These are phyloP conservation scores for Nadsonia starkeyi-henricii DNA, from an alignment of 1,139 yeast genomes.

Conservation along the genomic window DNA sequence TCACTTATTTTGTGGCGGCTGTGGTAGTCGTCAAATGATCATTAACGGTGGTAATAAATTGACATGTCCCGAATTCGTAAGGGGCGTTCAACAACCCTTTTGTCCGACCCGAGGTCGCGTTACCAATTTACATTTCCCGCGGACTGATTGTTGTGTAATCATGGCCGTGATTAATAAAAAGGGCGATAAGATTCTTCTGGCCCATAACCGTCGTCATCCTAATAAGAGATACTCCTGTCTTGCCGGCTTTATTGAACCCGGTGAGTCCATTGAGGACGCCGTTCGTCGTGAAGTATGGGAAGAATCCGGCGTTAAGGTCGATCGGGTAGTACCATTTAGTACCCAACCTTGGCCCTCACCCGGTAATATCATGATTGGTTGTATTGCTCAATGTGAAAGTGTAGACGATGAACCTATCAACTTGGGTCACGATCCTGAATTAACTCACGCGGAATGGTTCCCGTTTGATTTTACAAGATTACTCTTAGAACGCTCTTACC, in stretches of 20 bases:
- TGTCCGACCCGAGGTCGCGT: constrained; percentile 27
- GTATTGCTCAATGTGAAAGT: constrained; percentile 41
- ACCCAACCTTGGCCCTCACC: constrained; percentile 98
- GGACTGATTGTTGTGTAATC: constrained; percentile 82
- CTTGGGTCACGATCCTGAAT: constrained; percentile 72
- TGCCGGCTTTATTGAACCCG: constrained; percentile 94
- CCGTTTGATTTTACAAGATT: constrained; percentile 38
- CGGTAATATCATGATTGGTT: constrained; percentile 84
- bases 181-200: constrained; percentile 53
- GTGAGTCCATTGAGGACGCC: constrained; percentile 82
- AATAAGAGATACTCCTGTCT: constrained; percentile 54
- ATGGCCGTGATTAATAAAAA: constrained; percentile 58
- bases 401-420: constrained; percentile 51
- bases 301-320: constrained; percentile 73
- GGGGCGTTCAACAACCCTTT: constrained; percentile 12
- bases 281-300: constrained; percentile 88
- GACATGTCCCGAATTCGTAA: constrained; percentile 34
- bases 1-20: constrained; percentile 74
- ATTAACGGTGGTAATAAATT: constrained; percentile 77
- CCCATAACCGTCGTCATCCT: constrained; percentile 47
- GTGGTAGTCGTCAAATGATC: constrained; percentile 59
- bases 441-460: constrained; percentile 78
- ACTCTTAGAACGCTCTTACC: constrained; percentile 29
- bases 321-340: constrained; percentile 42
- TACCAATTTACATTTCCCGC: constrained; percentile 61